phyloP scores from a whole-genome alignment of 306 rosid species.

The Cucumis cinereus region DNA sequence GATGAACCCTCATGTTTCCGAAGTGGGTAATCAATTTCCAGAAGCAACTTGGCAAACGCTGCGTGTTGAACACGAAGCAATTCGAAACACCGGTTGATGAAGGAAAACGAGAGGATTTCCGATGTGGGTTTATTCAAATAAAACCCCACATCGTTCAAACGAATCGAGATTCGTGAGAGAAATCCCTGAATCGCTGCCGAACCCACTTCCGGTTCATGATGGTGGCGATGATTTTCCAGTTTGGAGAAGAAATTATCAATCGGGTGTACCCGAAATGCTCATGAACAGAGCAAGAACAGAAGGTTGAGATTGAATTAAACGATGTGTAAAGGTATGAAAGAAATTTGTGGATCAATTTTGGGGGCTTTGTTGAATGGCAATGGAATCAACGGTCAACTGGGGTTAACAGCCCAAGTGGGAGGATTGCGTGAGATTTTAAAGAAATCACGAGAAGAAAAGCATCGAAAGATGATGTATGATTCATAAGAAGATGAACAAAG shows the following conservation, averaged over 20 bases:
- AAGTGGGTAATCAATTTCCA: constrained; percentile 42
- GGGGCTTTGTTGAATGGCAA: background rate
- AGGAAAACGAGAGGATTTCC: constrained; percentile 28
- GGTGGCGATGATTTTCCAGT: constrained; percentile 38
- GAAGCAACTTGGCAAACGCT: constrained; percentile 50
- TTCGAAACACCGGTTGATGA: constrained; percentile 33
- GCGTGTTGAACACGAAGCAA: constrained; percentile 30
- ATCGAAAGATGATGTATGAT: background rate
- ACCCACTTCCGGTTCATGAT: constrained; percentile 18
- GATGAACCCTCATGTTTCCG: constrained; percentile 36
- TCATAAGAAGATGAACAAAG: too few relatives aligned
- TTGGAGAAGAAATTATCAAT: constrained; percentile 30
- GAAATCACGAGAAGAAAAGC: background rate
- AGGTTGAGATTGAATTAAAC: background rate
- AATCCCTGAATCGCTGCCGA: constrained; percentile 33
- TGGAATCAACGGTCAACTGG: background rate
- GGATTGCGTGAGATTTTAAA: background rate
- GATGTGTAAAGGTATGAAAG: background rate
- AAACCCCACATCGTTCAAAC: constrained; percentile 18
- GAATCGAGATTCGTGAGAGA: constrained; percentile 23
- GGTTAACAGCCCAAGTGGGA: constrained; percentile 2
- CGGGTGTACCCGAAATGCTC: constrained; percentile 28
- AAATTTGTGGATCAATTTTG: background rate
- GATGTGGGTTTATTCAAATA: constrained; percentile 21
- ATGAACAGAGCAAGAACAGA: constrained; percentile 10